Base-by-base conservation (phyloP, 192 early-diverging fungal genomes). In the Linderina pennispora region DNA sequence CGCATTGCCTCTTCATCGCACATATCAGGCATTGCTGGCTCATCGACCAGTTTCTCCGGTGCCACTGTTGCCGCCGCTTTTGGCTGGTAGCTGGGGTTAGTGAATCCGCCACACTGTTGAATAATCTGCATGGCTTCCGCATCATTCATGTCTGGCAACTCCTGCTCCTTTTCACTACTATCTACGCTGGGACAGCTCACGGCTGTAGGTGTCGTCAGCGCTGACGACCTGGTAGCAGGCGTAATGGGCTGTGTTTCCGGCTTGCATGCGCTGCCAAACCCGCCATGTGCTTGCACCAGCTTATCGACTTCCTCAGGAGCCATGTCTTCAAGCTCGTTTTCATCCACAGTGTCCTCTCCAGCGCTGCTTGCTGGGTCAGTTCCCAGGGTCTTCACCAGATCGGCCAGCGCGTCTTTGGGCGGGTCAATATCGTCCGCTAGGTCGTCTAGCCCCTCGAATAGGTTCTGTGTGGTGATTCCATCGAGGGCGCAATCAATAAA, bases 211-310 rank as follows among this genome's bases (percentile, higher is more conserved):
- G n/a, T n/a, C n/a, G n/a, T n/a, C n/a, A n/a, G n/a, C n/a, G 35
- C 18, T 17, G 35, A 36, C 5, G 35, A 40, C 13, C 15, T 26
- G 41, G 1, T n/a, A 15, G 17, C 15, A 16, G 26, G 38, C 25
- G 25, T 25, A 16, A 15, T 24, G 3, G 18, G 25, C 20, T 18
- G 10, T 35, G 24, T 5, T 38, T 14, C 34, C 8, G 35, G 4
- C 13, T 14, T 15, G 37, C 34, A 23, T 4, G 23, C 41, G 36
- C 33, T 46, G 16, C 43, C 24, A 36, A 70, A 70, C 40, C 66
- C 66, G 25, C 66, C 66, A 16, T 53, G 40, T 17, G 47, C 19
- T 7, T 33, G 26, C 23, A 68, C 26, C 31, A 68, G 46, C 18
- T 20, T 40, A 13, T 48, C 53, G 13, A 52, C 56, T 16, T 50